phyloP scores from a whole-genome alignment of 2,329 filamentous ascomycete genomes.

The Ophiostoma angusticollis region DNA sequence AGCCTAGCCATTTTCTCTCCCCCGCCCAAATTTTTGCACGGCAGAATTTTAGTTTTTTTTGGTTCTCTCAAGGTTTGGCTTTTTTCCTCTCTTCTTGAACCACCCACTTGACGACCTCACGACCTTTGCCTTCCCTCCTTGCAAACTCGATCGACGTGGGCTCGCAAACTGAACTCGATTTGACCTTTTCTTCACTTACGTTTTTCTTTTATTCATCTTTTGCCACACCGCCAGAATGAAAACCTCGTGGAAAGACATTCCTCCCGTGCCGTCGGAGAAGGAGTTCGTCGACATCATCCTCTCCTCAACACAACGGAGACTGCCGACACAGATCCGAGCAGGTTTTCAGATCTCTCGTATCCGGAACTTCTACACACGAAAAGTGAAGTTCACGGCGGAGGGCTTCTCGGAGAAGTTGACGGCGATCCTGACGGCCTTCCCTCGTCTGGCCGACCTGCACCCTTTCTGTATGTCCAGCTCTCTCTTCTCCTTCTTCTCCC shows the following conservation, averaged over 20 bases:
- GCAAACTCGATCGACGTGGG: no score
- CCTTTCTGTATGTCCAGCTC: constrained; percentile 57
- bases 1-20: background rate
- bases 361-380: constrained; percentile 83
- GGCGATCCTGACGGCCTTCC: constrained; percentile 84
- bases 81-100: constrained; percentile 3
- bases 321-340: constrained; percentile 80
- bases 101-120: background rate
- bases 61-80: background rate
- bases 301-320: constrained; percentile 78
- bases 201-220: background rate
- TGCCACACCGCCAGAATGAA: constrained; percentile 11
- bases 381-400: constrained; percentile 97
- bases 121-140: background rate
- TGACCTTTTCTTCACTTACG: background rate
- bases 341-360: constrained; percentile 96
- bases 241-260: constrained; percentile 53
- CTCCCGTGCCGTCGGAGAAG: constrained; percentile 78
- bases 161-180: background rate
- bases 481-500: background rate
- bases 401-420: constrained; percentile 73
- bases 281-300: constrained; percentile 98
- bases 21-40: constrained; percentile 9
- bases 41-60: constrained; percentile 10
- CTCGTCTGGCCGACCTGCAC: constrained; percentile 84